Conservation (phyloP, 345 rosid genomes). For the Lepidium didymum region DNA sequence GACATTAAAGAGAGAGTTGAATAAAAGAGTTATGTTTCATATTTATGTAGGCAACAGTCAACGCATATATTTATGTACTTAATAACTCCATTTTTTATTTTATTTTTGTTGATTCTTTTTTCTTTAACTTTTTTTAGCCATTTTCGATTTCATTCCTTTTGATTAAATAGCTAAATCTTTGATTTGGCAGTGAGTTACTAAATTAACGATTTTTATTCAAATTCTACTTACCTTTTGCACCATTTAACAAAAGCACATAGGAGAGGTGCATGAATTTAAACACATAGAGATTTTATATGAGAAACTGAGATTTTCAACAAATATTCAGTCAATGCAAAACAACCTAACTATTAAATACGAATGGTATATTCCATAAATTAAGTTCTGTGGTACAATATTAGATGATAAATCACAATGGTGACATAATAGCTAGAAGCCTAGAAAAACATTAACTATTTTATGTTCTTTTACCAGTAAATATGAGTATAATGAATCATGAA, state of each 20-base stretch:
- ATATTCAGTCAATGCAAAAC: neutral
- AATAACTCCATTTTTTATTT: neutral
- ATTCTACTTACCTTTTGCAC: neutral
- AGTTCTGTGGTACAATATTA: constrained; percentile 3
- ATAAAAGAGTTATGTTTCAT: neutral
- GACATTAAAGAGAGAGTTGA: constrained; percentile 28
- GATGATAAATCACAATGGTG: neutral
- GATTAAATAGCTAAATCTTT: neutral
- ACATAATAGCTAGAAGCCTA: neutral
- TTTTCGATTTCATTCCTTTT: neutral
- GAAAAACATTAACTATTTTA: neutral
- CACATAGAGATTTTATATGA: neutral
- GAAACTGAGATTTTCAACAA: neutral
- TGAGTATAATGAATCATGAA: too few species aligned
- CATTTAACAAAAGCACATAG: neutral
- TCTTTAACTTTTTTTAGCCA: neutral
- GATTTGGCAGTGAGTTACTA: too few species aligned
- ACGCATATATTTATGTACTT: neutral
- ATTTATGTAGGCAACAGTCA: constrained; percentile 1
- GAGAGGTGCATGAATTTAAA: neutral
- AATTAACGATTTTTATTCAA: neutral
- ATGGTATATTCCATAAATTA: neutral
- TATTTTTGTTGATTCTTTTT: neutral
- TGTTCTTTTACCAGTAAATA: too few species aligned
- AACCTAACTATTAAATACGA: neutral